These are phyloP conservation scores for Tolypocladium nubicola DNA, from an alignment of 2,329 filamentous ascomycete species.

Conservation along the genomic window DNA sequence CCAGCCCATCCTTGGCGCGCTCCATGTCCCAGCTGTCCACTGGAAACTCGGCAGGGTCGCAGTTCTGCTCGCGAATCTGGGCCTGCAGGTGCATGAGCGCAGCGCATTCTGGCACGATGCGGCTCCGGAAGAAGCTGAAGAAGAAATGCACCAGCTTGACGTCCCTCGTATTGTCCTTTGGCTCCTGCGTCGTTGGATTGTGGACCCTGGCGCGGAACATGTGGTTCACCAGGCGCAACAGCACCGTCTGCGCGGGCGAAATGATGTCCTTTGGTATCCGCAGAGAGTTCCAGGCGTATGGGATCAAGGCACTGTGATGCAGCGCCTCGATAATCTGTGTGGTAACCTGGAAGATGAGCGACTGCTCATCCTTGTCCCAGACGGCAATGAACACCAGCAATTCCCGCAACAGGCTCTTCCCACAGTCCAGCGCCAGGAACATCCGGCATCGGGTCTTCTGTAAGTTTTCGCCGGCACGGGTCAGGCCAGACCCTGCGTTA, in stretches of 20 bases:
- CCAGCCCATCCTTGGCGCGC: conserved; percentile 85
- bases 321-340: conserved; percentile 92
- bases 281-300: conserved; percentile 85
- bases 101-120: conserved; percentile 87
- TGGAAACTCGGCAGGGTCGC: conserved; percentile 78
- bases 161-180: conserved; percentile 44
- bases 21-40: conserved; percentile 98
- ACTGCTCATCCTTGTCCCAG: conserved; percentile 89
- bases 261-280: conserved; percentile 93
- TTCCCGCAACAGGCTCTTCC: conserved; percentile 79
- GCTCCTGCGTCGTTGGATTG: conserved; percentile 31
- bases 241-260: conserved; percentile 85
- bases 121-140: conserved; percentile 82
- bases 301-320: conserved; percentile 78
- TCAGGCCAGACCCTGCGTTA: conserved; percentile 59
- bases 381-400: conserved; percentile 93
- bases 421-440: conserved; percentile 79
- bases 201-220: conserved; percentile 58
- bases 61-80: conserved; percentile 68
- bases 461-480: conserved; percentile 64
- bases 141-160: conserved; percentile 72
- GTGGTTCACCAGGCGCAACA: conserved; percentile 81
- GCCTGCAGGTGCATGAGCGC: conserved; percentile 91
- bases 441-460: conserved; percentile 86
- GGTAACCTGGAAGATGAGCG: conserved; percentile 93